A percentile compares a stretch with the other conserved stretches of the same genome.
These are phyloP conservation scores for Geotrichum carabidarum DNA, from an alignment of 1,139 yeast species.

Conservation along the genomic window DNA sequence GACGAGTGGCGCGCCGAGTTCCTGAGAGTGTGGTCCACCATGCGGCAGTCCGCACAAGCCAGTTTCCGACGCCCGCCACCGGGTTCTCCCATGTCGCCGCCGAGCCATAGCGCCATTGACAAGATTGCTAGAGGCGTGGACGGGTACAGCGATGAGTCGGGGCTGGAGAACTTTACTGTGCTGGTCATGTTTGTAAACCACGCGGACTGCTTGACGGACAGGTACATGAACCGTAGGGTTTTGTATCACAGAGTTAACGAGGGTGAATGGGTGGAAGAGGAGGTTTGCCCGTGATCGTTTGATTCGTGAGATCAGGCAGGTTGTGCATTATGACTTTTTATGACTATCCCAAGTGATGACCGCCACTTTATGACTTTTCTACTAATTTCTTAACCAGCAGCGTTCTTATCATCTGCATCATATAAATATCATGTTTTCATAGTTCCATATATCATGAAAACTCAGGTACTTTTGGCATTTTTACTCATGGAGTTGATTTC, in stretches of 20 bases:
- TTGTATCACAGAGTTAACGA: constrained; percentile 44
- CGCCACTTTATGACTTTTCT: too few species aligned
- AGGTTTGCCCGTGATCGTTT: constrained; percentile 56
- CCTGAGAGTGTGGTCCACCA: constrained; percentile 54
- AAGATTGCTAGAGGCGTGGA: constrained; percentile 78
- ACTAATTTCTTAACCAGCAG: too few species aligned
- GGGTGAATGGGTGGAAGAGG: constrained; percentile 70
- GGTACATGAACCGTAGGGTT: constrained; percentile 22
- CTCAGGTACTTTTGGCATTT: too few species aligned
- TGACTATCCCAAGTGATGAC: too few species aligned
- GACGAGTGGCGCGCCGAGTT: constrained; percentile 67
- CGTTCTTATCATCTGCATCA: too few species aligned
- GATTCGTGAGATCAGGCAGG: background rate
- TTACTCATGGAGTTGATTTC: too few species aligned
- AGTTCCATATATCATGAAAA: too few species aligned
- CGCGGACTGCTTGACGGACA: constrained; percentile 64
- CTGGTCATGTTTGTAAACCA: constrained; percentile 64
- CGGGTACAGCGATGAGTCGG: constrained; percentile 66
- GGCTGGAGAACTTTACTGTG: constrained; percentile 63
- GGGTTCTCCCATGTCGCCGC: constrained; percentile 53
- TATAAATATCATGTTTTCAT: too few species aligned
- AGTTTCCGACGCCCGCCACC: constrained; percentile 72
- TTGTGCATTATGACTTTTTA: background rate
- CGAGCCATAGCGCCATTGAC: constrained; percentile 55
- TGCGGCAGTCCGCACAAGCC: constrained; percentile 56